A percentile compares a stretch with the other conserved stretches of the same genome.
Evolutionary conservation across 805 yeast species (phyloP).

Genomic region (Saturnispora hagleri): DNA sequence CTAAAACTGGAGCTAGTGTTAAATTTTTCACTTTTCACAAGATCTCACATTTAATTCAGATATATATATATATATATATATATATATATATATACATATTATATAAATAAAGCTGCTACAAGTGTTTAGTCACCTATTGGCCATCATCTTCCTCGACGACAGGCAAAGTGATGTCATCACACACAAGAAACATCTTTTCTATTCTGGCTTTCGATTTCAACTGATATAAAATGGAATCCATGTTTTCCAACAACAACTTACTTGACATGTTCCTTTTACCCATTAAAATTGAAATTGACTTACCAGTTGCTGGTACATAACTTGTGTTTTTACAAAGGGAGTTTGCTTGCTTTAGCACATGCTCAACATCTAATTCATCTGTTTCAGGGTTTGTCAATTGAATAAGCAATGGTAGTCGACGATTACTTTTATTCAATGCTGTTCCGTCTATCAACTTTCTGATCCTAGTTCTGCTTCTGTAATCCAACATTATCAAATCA

Average conservation of each 20-base stretch:
- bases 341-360: constrained; percentile 54
- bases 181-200: constrained; percentile 6
- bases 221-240: constrained; percentile 41
- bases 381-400: constrained; percentile 46
- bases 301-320: constrained; percentile 52
- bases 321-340: constrained; percentile 55
- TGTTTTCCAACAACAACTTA: constrained; percentile 40
- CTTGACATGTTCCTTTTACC: constrained; percentile 44
- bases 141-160: background rate
- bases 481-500: constrained; percentile 63
- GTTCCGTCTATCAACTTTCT: constrained; percentile 47
- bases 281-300: constrained; percentile 47
- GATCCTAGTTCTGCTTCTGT: constrained; percentile 52
- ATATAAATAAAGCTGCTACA: background rate
- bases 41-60: background rate
- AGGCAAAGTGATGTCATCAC: constrained; percentile 3
- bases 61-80: background rate
- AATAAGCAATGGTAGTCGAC: constrained; percentile 58
- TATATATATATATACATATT: background rate
- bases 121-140: background rate
- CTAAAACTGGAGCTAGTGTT: background rate
- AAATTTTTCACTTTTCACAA: background rate
- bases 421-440: constrained; percentile 53
- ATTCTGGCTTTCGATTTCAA: constrained; percentile 26
- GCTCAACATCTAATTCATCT: constrained; percentile 57